Conservation (phyloP, 2,329 filamentous ascomycete species). For the Epichloe sp. region DNA sequence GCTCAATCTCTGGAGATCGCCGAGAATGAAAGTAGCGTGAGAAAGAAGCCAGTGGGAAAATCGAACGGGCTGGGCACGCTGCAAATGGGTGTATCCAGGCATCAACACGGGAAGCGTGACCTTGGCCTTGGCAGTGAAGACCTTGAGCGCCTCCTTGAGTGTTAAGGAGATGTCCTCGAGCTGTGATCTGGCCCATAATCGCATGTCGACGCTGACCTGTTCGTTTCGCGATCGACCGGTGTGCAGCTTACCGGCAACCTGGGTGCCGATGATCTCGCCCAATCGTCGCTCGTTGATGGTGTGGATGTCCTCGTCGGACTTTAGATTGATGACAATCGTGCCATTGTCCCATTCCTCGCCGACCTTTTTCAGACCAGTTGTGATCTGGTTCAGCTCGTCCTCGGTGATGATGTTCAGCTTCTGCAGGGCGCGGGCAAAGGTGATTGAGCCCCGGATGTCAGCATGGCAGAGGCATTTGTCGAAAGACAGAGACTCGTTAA, state of each 20-base stretch:
- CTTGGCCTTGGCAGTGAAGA: neutral
- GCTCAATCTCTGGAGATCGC: constrained; percentile 14
- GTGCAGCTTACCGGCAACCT: constrained; percentile 40
- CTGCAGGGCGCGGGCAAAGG: constrained; percentile 51
- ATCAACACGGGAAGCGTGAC: constrained; percentile 10
- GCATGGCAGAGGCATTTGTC: constrained; percentile 52
- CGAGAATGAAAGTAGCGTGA: constrained; percentile 11
- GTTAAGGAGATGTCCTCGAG: constrained; percentile 10
- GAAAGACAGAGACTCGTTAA: constrained; percentile 56
- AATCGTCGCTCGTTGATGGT: constrained; percentile 43
- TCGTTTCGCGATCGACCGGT: constrained; percentile 59
- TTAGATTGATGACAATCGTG: constrained; percentile 15
- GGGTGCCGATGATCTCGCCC: constrained; percentile 55
- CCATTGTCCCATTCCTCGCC: constrained; percentile 14
- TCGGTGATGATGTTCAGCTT: constrained; percentile 46
- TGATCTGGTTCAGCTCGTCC: neutral
- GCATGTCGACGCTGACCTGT: constrained; percentile 61
- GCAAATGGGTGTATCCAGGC: constrained; percentile 17
- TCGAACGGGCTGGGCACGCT: constrained; percentile 14
- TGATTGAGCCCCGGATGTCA: constrained; percentile 52
- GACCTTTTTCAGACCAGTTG: neutral
- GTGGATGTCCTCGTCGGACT: constrained; percentile 25
- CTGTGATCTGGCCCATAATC: constrained; percentile 40
- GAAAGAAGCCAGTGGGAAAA: constrained; percentile 14
- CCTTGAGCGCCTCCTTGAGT: neutral